Evolutionary conservation across 768 basidiomycete species (phyloP).

Genomic region (Phallus indusiatus): DNA sequence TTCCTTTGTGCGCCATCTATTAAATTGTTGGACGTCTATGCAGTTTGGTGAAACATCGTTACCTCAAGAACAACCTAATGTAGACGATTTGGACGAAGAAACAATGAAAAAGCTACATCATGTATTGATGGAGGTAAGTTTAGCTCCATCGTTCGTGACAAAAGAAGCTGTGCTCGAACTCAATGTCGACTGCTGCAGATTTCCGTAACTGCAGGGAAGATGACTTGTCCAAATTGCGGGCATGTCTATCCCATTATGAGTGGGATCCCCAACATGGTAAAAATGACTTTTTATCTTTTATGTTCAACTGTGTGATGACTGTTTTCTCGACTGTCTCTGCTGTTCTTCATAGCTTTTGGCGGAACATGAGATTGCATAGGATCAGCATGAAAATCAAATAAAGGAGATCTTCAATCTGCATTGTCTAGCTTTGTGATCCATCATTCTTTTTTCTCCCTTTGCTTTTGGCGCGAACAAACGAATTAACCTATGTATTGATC

Average conservation of each 20-base stretch:
- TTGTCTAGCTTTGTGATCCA: conserved; percentile 16
- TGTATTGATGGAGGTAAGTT: conserved; percentile 78
- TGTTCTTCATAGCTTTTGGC: conserved; percentile 57
- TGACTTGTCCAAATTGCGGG: conserved; percentile 88
- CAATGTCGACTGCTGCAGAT: conserved; percentile 43
- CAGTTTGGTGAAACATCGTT: conserved; percentile 84
- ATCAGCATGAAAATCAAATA: background rate
- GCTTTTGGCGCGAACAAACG: too few relatives aligned
- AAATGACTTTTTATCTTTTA: conserved; percentile 11
- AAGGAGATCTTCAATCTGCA: background rate
- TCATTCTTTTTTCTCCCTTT: conserved; percentile 14
- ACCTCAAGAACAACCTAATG: conserved; percentile 53
- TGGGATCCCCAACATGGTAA: conserved; percentile 97
- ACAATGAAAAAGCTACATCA: conserved; percentile 80
- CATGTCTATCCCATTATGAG: conserved; percentile 86
- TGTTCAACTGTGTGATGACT: background rate
- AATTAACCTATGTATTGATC: too few relatives aligned
- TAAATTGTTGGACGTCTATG: background rate
- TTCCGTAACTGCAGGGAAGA: conserved; percentile 82
- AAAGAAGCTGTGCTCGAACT: background rate
- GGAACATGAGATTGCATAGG: conserved; percentile 78
- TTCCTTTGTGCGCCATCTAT: background rate
- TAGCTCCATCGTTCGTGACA: background rate
- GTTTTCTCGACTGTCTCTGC: background rate
- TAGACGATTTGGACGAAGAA: conserved; percentile 69